These are phyloP conservation scores for Alternaria sp. DNA, from an alignment of 2,329 filamentous ascomycete species.

Conservation along the genomic window DNA sequence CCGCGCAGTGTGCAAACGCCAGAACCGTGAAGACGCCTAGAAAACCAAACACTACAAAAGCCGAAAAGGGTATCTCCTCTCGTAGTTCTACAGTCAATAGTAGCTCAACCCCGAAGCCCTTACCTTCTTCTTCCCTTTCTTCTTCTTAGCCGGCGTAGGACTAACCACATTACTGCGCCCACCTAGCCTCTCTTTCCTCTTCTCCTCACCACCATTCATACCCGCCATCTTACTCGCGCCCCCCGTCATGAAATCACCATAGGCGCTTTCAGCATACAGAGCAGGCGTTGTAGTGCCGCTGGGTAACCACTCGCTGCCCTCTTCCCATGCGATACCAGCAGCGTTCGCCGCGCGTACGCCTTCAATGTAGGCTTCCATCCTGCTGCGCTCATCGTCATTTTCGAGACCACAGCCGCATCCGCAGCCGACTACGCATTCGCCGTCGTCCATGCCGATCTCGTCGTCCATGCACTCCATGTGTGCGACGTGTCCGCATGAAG, in stretches of 20 bases:
- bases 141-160: constrained; percentile 27
- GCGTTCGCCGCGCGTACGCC: constrained; percentile 35
- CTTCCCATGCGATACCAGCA: constrained; percentile 36
- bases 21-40: not conserved
- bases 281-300: constrained; percentile 30
- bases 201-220: constrained; percentile 7
- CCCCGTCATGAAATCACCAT: constrained; percentile 28
- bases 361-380: constrained; percentile 40
- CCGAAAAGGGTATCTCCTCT: not conserved
- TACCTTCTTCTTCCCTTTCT: constrained; percentile 33
- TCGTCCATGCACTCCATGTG: constrained; percentile 47
- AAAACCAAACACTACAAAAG: too few relatives aligned
- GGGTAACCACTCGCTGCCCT: constrained; percentile 32
- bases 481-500: constrained; percentile 45
- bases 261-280: constrained; percentile 18
- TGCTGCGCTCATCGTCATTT: constrained; percentile 30
- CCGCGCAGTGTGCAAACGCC: not conserved
- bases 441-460: constrained; percentile 30
- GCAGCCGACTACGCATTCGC: constrained; percentile 41
- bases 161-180: constrained; percentile 18
- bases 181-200: constrained; percentile 18
- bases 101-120: constrained; percentile 39
- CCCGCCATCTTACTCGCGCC: constrained; percentile 21
- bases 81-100: constrained; percentile 25
- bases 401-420: constrained; percentile 39